Conservation (phyloP, 495 filamentous ascomycete species). For the Lophiostoma macrostomum region DNA sequence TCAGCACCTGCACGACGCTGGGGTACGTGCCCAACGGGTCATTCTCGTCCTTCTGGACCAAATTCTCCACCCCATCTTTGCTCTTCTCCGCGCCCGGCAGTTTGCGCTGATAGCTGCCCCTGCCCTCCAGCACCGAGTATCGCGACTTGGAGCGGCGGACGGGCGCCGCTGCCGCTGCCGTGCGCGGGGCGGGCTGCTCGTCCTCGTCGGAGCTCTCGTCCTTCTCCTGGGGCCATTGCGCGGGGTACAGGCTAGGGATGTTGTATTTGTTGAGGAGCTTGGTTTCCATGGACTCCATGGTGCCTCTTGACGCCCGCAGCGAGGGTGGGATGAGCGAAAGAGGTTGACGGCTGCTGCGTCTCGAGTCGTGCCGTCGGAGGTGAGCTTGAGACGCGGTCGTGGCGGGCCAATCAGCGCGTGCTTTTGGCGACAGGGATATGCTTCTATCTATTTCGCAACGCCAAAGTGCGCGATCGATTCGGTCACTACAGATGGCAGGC, state of each 20-base stretch:
- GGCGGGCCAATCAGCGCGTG: background rate
- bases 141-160: conserved; percentile 65
- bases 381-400: background rate
- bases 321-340: background rate
- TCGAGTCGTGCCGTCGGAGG: no score
- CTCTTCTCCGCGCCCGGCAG: conserved; percentile 68
- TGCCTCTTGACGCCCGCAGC: no score
- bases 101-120: conserved; percentile 62
- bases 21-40: conserved; percentile 80
- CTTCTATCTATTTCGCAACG: no score
- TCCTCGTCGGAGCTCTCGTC: conserved; percentile 69
- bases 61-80: conserved; percentile 64
- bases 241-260: conserved; percentile 71
- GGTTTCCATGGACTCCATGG: conserved; percentile 49
- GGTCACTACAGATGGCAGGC: no score
- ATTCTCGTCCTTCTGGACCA: conserved; percentile 83
- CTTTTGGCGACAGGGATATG: no score
- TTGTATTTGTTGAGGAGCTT: conserved; percentile 87
- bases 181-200: conserved; percentile 52
- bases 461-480: no score
- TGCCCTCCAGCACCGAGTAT: conserved; percentile 79
- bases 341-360: background rate
- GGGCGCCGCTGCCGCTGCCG: conserved; percentile 26
- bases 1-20: conserved; percentile 79
- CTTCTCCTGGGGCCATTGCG: conserved; percentile 82